Base-by-base conservation (phyloP, 2,329 filamentous ascomycete species). In the Lizonia empirigonia region DNA sequence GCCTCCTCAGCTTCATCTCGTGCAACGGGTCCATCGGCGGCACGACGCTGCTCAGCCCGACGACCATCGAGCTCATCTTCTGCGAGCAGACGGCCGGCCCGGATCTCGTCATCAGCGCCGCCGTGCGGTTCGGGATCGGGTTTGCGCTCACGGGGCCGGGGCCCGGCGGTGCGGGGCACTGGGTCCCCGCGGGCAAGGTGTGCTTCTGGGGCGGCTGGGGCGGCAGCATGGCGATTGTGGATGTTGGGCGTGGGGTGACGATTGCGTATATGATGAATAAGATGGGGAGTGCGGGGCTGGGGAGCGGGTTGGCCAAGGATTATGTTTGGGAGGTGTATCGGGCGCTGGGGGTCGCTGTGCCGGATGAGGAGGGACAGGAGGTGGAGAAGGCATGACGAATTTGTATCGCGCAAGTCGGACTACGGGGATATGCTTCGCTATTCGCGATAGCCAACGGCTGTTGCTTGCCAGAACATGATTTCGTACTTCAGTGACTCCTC, bases 231-330 rank as follows among this genome's bases (percentile, higher is more conserved):
- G 53, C 42, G 8, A 22, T 62, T 1, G 53, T 55, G 26, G 61
- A 62, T 38, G 50, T 55, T 5, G 61, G 58, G 2, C 33, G 59
- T 4, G 41, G 41, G 8, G 9, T 64, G 19, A 61, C 57, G 5
- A 44, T 64, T 27, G 32, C 42, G 1, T 64, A 64, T 39, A 35
- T 56, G 15, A 62, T 64, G 61, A 64, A 64, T 8, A 60, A 59
- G 40, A 64, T 64, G 58, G 44, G 37, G 1, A 39, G 29, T 34
- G 48, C 34, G 9, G 37, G 27, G 0, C 22, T 58, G 44, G 56
- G 56, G 2, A 58, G 41, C 18, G 33, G 46, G 12, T 37, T 48
- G 33, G 44, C 45, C 9, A 50, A 36, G 32, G 32, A 29, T 3
- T 61, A 52, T 38, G 7, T 63, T 8, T 34, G 22, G 36, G 44